Evolutionary conservation across 345 rosid genomes (phyloP), one percentile per base, ranked within the genome.

Genomic region (Abelmoschus esculentus): DNA sequence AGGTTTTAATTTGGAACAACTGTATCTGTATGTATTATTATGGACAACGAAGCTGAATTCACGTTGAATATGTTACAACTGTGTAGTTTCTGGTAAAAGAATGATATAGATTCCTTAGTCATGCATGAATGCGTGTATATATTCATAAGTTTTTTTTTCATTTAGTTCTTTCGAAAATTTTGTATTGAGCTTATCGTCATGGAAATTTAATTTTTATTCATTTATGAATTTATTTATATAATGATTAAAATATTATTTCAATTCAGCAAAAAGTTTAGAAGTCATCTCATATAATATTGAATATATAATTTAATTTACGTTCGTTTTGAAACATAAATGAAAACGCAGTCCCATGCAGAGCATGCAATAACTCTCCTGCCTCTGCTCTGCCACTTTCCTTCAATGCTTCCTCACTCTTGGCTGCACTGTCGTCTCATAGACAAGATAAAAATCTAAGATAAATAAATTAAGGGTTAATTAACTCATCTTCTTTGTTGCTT

Each of bases 311-410:
- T 7, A 46, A 11, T 11, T 46, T 46, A 11, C n/a, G 4, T 32
- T 32, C 4, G 36, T 52, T 49, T 64, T 58, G 63, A 3, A 28
- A 66, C 46, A 32, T 68, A 64, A 69, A 72, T 74, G 75, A 73
- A 73, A 80, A 77, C 76, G 80, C 83, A 73, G 60, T 83, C 61
- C 83, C 77, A 78, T 76, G 71, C 78, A 65, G 66, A 47, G 38
- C 55, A 49, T 40, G 75, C 78, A 80, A 68, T 80, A 68, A 77
- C 61, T 47, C 67, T 47, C 49, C 8, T 36, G 47, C 66, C 29
- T 67, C 46, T 14, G 36, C 9, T 6, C 3, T 15, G 18, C 17
- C 70, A n/a, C 57, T 52, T 52, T 1, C 9, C 19, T 47, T 34
- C 44, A 8, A 32, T 34, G 40, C 15, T 66, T 58, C 34, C 31